Conservation (phyloP, 2,329 filamentous ascomycete genomes). For the Fusarium algeriense region DNA sequence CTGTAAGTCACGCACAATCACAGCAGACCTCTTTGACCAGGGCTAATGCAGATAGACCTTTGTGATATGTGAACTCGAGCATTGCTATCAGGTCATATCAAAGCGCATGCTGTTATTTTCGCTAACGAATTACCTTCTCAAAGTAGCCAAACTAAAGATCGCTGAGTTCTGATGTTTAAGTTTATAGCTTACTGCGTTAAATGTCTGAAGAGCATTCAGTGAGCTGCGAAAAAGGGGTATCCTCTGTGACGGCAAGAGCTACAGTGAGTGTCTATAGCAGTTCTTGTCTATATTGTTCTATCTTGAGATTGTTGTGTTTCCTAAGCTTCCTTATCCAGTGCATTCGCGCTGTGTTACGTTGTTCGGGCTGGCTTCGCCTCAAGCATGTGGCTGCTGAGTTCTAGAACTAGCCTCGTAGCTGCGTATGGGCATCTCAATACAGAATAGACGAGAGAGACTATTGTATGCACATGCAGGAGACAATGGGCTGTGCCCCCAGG, state of each 20-base stretch:
- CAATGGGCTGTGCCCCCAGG: neutral
- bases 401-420: neutral
- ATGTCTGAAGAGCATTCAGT: neutral
- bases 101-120: neutral
- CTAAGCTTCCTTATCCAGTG: neutral
- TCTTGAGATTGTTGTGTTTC: neutral
- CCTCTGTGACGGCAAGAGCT: neutral
- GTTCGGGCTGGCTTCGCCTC: slow-evolving; percentile 1
- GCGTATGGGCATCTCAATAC: neutral
- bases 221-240: neutral
- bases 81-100: neutral
- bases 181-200: neutral
- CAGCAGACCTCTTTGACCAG: neutral
- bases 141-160: neutral
- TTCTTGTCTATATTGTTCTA: neutral
- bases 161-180: neutral
- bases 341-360: neutral
- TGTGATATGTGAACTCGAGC: too few species aligned
- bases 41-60: neutral
- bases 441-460: neutral
- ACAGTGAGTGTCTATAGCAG: neutral
- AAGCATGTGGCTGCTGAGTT: neutral
- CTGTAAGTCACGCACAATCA: neutral
- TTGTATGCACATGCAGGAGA: neutral
- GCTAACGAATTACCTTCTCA: neutral